Conservation (phyloP, 768 basidiomycete species). For the Cantharellus anzutake region DNA sequence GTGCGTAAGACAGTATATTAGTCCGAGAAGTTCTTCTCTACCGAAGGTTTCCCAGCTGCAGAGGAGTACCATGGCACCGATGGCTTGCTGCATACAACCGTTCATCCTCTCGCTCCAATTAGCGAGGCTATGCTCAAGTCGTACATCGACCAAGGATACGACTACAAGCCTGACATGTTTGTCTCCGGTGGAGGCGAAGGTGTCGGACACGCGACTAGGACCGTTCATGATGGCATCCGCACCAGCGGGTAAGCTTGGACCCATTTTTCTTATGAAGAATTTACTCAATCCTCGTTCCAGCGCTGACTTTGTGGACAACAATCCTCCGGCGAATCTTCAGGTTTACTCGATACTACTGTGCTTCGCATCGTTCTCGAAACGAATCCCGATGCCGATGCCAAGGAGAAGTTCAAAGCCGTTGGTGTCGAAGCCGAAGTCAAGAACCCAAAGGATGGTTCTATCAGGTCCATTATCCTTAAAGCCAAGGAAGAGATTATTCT, state of each 20-base stretch:
- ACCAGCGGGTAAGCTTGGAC: background rate
- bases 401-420: background rate
- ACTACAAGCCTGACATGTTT: background rate
- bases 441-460: background rate
- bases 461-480: background rate
- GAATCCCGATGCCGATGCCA: background rate
- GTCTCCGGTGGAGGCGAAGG: background rate
- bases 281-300: background rate
- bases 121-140: background rate
- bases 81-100: background rate
- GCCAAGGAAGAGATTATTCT: constrained; percentile 9
- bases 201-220: background rate
- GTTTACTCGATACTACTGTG: background rate
- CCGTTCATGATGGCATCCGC: background rate
- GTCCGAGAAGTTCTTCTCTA: background rate
- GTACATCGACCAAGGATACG: background rate
- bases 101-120: background rate
- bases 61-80: background rate
- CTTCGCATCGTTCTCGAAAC: background rate
- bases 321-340: background rate
- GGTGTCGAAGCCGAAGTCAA: background rate
- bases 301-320: background rate
- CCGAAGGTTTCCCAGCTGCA: background rate
- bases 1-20: background rate
- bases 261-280: background rate